A percentile compares a stretch with the other conserved stretches of the same genome.
Conservation (phyloP, 2,329 filamentous ascomycete genomes). For the Colletotrichum sp. region DNA sequence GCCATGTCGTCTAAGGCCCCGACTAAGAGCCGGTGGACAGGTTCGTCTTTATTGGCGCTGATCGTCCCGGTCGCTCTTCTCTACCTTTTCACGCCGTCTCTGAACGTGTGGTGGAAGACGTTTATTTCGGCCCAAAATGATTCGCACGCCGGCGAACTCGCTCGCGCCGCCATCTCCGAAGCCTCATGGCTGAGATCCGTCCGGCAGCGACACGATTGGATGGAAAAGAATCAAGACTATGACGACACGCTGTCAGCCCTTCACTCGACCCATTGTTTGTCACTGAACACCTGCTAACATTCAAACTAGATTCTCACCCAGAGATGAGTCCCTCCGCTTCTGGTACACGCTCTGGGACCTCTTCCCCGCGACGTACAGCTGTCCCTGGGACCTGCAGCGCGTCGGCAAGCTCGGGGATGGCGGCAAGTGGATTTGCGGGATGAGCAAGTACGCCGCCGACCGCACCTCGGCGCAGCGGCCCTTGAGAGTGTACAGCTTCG, state of each 20-base stretch:
- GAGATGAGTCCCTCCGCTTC: conserved; percentile 19
- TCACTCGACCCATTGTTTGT: background rate
- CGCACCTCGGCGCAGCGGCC: conserved; percentile 24
- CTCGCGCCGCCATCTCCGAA: background rate
- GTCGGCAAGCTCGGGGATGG: conserved; percentile 41
- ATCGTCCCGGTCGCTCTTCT: background rate
- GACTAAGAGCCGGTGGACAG: background rate
- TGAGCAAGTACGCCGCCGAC: conserved; percentile 33
- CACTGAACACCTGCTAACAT: background rate
- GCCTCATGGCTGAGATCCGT: background rate
- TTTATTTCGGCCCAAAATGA: background rate
- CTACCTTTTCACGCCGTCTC: background rate
- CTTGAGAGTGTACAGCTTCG: conserved; percentile 41
- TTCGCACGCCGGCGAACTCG: background rate
- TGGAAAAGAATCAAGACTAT: background rate
- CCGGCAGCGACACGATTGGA: background rate
- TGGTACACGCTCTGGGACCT: conserved; percentile 42
- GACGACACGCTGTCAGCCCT: background rate
- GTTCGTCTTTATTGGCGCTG: background rate
- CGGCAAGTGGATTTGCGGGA: conserved; percentile 45
- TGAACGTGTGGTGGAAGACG: background rate
- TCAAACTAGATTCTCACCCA: background rate
- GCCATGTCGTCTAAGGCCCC: background rate
- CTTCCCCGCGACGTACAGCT: conserved; percentile 39
- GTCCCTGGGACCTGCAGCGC: conserved; percentile 41